Base-by-base conservation (phyloP, 108 stramenopile species). In the Nitzschia sp. region DNA sequence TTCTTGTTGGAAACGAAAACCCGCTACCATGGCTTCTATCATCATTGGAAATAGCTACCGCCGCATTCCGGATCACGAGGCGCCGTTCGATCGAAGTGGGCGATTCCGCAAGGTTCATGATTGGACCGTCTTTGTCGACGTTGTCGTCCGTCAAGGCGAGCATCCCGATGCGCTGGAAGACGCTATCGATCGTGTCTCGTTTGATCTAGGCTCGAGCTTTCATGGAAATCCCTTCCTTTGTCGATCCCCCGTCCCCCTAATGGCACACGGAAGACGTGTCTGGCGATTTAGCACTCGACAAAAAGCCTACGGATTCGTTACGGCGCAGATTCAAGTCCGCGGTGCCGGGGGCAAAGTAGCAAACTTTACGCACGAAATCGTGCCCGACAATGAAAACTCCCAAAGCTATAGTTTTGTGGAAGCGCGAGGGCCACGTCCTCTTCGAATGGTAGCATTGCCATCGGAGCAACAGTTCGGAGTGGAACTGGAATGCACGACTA, bases 11-110 rank as follows among this genome's bases (percentile, higher is more conserved):
- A n/a, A n/a, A n/a, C n/a, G n/a, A n/a, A n/a, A n/a, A n/a, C n/a
- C n/a, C n/a, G n/a, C n/a, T n/a, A n/a, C n/a, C n/a, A n/a, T n/a
- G n/a, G n/a, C n/a, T n/a, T n/a, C n/a, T n/a, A 31, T 66, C 56
- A 29, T 71, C 51, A 58, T 86, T n/a, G 85, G 81, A 25, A 86
- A 86, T 60, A 86, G 79, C 19, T 86, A 83, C 70, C 46, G 56
- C 9, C 54, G 36, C 2, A 69, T 84, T 56, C 62, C 69, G 15
- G 38, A 62, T 19, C 25, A 53, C 17, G 56, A 71, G 13, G 72
- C 82, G 25, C 48, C 48, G 11, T 58, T 57, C 15, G 65, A 72
- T 38, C 63, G 64, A 13, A 70, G 31, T 8, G 71, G 76, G 0
- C 30, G 68, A 15, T 57, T 67, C 35, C 51, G 33, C 15, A 81